Conservation (phyloP, 1,284 basidiomycete species). For the Boletus semigastroideus region DNA sequence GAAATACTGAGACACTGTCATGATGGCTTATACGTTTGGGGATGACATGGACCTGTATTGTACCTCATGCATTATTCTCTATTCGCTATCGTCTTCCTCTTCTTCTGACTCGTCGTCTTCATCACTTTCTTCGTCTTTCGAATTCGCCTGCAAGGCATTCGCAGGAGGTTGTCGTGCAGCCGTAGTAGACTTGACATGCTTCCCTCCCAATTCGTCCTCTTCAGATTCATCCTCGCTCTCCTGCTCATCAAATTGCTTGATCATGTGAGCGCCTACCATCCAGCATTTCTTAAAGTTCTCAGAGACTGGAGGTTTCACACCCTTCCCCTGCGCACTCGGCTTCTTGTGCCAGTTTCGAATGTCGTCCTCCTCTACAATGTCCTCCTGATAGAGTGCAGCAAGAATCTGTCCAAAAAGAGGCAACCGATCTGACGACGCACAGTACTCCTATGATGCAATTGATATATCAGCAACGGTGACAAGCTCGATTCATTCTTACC, state of each 20-base stretch:
- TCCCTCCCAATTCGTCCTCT: conserved; percentile 10
- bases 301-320: conserved; percentile 38
- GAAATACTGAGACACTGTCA: conserved; percentile 44
- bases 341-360: conserved; percentile 68
- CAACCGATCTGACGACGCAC: conserved; percentile 58
- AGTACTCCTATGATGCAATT: conserved; percentile 49
- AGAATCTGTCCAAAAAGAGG: conserved; percentile 74
- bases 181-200: not conserved
- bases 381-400: conserved; percentile 70
- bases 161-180: not conserved
- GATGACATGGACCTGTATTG: conserved; percentile 1
- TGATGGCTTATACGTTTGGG: not conserved
- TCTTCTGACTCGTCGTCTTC: conserved; percentile 8
- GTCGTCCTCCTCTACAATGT: conserved; percentile 79
- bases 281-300: conserved; percentile 69
- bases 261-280: conserved; percentile 70
- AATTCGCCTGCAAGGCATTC: conserved; percentile 16
- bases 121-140: conserved; percentile 24
- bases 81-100: conserved; percentile 17
- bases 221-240: conserved; percentile 52
- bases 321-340: conserved; percentile 50
- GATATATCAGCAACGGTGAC: conserved; percentile 3
- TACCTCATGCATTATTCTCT: conserved; percentile 4
- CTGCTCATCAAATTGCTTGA: conserved; percentile 75
- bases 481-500: conserved; percentile 39